Percentiles rank a stretch among this genome's conserved stretches.
Conservation (phyloP, 352 stramenopile genomes). For the Pythium monospermum region DNA sequence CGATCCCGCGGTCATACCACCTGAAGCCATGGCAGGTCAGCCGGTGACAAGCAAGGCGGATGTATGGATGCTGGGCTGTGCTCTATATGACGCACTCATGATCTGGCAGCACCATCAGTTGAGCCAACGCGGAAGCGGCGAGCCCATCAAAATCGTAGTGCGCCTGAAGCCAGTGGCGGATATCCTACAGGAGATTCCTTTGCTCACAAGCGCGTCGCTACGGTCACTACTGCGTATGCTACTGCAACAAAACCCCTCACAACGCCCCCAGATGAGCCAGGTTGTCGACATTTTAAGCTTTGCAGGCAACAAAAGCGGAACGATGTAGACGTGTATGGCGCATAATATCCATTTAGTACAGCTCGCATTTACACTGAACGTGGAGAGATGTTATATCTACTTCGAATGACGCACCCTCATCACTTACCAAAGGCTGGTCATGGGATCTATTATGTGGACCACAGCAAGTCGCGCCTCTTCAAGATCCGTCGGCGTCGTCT, state of each 20-base stretch:
- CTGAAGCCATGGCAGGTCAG: slow-evolving; percentile 25
- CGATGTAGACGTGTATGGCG: no score
- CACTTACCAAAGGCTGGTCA: no score
- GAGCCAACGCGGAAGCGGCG: not conserved
- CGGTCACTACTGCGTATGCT: slow-evolving; percentile 61
- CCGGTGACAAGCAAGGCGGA: slow-evolving; percentile 44
- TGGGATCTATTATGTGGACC: slow-evolving; percentile 25
- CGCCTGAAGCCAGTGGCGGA: slow-evolving; percentile 39
- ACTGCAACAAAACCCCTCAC: slow-evolving; percentile 46
- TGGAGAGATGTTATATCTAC: no score
- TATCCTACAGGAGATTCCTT: slow-evolving; percentile 40
- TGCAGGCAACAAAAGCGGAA: no score
- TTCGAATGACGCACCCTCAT: no score
- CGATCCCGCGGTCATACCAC: slow-evolving; percentile 33
- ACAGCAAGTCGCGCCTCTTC: slow-evolving; percentile 24
- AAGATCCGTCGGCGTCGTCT: slow-evolving; percentile 18
- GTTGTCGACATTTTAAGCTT: slow-evolving; percentile 55
- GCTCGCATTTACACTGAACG: no score
- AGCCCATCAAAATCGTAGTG: slow-evolving; percentile 12
- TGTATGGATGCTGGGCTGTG: slow-evolving; percentile 61
- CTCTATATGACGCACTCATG: slow-evolving; percentile 46
- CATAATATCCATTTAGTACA: no score
- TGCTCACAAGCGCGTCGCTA: slow-evolving; percentile 33
- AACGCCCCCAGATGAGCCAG: slow-evolving; percentile 55
- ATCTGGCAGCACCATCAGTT: slow-evolving; percentile 48